Conservation (phyloP, 768 basidiomycete species). For the Leccinum variicolor region DNA sequence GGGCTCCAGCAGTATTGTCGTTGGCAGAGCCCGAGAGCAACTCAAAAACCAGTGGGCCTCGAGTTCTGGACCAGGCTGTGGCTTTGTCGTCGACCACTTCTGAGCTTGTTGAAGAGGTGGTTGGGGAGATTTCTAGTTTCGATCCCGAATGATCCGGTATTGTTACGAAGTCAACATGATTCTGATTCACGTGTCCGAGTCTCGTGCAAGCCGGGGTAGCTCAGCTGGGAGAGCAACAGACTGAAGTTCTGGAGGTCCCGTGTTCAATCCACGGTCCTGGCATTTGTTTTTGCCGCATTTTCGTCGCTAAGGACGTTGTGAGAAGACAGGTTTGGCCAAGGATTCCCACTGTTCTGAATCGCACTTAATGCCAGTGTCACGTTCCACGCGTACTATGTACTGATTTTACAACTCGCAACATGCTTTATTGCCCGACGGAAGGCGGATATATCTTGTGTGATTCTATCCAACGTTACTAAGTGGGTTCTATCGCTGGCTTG, state of each 20-base stretch:
- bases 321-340: too few relatives aligned
- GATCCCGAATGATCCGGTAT: slow-evolving; percentile 12
- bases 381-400: too few relatives aligned
- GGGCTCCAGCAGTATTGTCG: slow-evolving; percentile 35
- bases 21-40: slow-evolving; percentile 26
- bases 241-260: slow-evolving; percentile 63
- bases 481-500: background rate
- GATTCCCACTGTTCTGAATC: background rate
- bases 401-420: background rate
- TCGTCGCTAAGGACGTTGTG: background rate
- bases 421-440: background rate
- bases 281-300: slow-evolving; percentile 26
- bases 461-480: background rate
- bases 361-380: background rate
- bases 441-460: too few relatives aligned
- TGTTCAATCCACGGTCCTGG: slow-evolving; percentile 57
- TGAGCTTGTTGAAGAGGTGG: slow-evolving; percentile 25
- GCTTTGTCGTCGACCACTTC: slow-evolving; percentile 36
- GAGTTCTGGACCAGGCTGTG: slow-evolving; percentile 13
- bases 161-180: background rate
- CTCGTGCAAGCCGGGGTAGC: slow-evolving; percentile 49
- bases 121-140: slow-evolving; percentile 30
- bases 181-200: background rate
- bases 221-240: slow-evolving; percentile 76
- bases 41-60: background rate